Evolutionary conservation across 2,329 filamentous ascomycete species (phyloP).

Genomic region (Cercospora zeae-maydis): DNA sequence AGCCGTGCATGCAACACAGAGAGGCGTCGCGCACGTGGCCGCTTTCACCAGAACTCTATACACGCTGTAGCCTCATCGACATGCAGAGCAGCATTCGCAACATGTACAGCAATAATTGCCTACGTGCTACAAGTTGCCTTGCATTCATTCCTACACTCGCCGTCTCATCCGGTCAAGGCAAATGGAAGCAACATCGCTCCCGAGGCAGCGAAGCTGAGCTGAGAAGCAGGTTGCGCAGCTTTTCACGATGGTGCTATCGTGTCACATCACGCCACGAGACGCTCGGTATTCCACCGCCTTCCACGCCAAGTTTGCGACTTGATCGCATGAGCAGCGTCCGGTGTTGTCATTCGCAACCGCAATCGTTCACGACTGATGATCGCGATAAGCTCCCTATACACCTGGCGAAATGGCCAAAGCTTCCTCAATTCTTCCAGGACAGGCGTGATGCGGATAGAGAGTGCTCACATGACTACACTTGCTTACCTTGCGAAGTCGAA

Average conservation of each 20-base stretch:
- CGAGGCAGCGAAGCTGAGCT: not conserved
- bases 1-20: not conserved
- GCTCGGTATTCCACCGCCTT: not conserved
- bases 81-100: not conserved
- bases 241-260: not conserved
- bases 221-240: not conserved
- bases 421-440: not conserved
- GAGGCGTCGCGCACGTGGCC: not conserved
- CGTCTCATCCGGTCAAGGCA: not conserved
- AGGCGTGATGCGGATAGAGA: not conserved
- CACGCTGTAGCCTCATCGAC: not conserved
- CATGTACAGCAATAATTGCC: not conserved
- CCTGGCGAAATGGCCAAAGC: not conserved
- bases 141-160: not conserved
- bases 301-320: not conserved
- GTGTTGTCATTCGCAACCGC: not conserved
- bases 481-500: not conserved
- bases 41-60: not conserved
- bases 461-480: not conserved
- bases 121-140: constrained; percentile 10
- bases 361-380: not conserved
- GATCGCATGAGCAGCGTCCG: not conserved
- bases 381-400: not conserved
- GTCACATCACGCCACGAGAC: not conserved
- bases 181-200: not conserved